Conservation (phyloP, 176 grass and related monocot species). For the Triticum urartu region DNA sequence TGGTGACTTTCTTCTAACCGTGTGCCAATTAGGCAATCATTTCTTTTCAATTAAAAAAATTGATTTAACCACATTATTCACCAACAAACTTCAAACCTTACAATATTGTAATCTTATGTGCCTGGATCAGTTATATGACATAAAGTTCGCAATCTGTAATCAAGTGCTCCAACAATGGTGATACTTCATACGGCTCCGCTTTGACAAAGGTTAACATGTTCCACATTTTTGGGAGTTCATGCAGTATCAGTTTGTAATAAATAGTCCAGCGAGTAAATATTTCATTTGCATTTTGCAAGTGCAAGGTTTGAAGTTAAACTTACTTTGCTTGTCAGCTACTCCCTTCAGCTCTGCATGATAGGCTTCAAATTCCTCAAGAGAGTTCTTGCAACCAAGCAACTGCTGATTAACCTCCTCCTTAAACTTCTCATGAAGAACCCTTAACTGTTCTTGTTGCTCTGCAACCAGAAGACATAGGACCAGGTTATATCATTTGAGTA, state of each 20-base stretch:
- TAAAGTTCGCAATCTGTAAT: background rate
- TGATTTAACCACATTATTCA: background rate
- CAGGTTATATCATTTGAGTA: slow-evolving; percentile 13
- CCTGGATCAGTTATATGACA: background rate
- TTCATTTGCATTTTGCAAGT: background rate
- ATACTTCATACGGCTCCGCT: background rate
- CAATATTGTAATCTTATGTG: background rate
- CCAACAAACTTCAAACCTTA: background rate
- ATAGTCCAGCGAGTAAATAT: slow-evolving; percentile 2
- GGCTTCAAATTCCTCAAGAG: slow-evolving; percentile 71
- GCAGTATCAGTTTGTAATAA: background rate
- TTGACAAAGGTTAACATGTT: slow-evolving; percentile 23
- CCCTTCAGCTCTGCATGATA: slow-evolving; percentile 78
- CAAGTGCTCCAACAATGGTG: background rate
- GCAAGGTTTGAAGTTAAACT: slow-evolving; percentile 31
- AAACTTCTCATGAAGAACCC: slow-evolving; percentile 74
- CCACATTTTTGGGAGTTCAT: background rate
- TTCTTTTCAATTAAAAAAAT: background rate
- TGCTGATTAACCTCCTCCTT: slow-evolving; percentile 80
- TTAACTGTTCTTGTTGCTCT: slow-evolving; percentile 84
- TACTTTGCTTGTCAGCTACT: slow-evolving; percentile 78
- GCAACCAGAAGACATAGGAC: slow-evolving; percentile 15
- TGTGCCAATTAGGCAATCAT: background rate
- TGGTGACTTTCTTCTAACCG: background rate
- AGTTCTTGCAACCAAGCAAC: slow-evolving; percentile 58